Evolutionary conservation across 2,329 filamentous ascomycete species (phyloP).

Genomic region (Emericellopsis atlantica): DNA sequence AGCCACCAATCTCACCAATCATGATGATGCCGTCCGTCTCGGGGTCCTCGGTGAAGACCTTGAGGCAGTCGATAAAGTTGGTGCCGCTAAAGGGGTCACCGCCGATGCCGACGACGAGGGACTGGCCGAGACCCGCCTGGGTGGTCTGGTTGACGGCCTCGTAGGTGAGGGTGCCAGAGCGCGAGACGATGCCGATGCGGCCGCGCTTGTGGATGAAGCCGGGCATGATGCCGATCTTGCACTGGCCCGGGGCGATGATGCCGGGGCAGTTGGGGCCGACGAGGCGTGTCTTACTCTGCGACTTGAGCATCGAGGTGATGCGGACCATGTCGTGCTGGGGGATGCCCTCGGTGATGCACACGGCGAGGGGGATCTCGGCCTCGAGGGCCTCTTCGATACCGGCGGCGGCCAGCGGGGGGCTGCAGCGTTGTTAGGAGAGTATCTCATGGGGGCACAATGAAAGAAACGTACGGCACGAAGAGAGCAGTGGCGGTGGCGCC

Average conservation of each 20-base stretch:
- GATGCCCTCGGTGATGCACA: slow-evolving; percentile 97
- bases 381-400: slow-evolving; percentile 94
- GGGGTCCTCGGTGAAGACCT: slow-evolving; percentile 89
- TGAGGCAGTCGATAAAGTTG: slow-evolving; percentile 99
- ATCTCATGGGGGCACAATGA: not conserved
- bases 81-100: slow-evolving; percentile 98
- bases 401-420: slow-evolving; percentile 79
- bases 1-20: slow-evolving; percentile 98
- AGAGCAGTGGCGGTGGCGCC: slow-evolving; percentile 86
- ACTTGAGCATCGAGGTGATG: slow-evolving; percentile 96
- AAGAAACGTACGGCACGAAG: slow-evolving; percentile 70
- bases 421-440: slow-evolving; percentile 18
- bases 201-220: slow-evolving; percentile 99
- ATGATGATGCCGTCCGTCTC: slow-evolving; percentile 99
- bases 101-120: slow-evolving; percentile 93
- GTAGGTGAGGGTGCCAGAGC: slow-evolving; percentile 96
- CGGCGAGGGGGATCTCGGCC: slow-evolving; percentile 87
- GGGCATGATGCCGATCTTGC: slow-evolving; percentile 99
- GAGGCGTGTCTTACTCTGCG: slow-evolving; percentile 90
- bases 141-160: slow-evolving; percentile 99
- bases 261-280: slow-evolving; percentile 97
- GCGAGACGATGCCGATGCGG: slow-evolving; percentile 95
- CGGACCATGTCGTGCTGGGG: slow-evolving; percentile 99
- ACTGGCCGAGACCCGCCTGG: slow-evolving; percentile 91
- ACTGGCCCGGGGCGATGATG: slow-evolving; percentile 90